Evolutionary conservation across 352 stramenopile species (phyloP), one percentile per base, ranked within the genome.

Genomic region (Peronospora farinosa): DNA sequence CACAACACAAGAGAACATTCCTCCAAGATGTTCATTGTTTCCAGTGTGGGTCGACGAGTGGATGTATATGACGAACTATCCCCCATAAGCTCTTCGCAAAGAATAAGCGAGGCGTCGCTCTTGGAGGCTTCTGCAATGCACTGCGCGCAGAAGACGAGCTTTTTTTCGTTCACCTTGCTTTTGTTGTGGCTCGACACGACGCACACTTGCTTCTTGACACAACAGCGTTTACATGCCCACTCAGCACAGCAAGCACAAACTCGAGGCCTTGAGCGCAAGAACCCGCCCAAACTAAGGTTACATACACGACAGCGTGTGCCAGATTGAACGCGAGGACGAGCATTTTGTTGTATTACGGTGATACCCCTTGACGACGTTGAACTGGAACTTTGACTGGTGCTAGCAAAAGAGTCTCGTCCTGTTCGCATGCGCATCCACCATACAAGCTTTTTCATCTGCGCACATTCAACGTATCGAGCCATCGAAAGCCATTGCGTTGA

Each of bases 371-470:
- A 60, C 1, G 59, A 72, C 5, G 52, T 71, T 0, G 58, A 69
- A 30, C 62, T 61, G 31, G 59, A 67, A 7, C 48, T 60, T 39
- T 70, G 58, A 28, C 52, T 71, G 33, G 52, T 75, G 49, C 66
- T 75, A 0, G 60, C 58, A 40, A 72, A 72, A 5, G 65, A 71
- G 39, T 68, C 63, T 32, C 66, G 58, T n/a, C 63, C 60, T 19
- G 60, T 72, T 35, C 52, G 58, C 38, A 67, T 38, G 1, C 57
- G 55, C 45, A 72, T 72, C 61, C 63, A 68, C 63, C 66, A 72
- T 33, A 67, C 46, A n/a, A 75, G 55, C 40, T 75, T 75, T 51
- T 72, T 75, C 63, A 72, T 75, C 42, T 72, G 66, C 13, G 66
- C 66, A 33, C 55, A 70, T 25, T 75, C 59, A 8, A 72, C 58